phyloP scores from a whole-genome alignment of 1,139 yeast genomes.

The Kurtzmaniella natalensis region DNA sequence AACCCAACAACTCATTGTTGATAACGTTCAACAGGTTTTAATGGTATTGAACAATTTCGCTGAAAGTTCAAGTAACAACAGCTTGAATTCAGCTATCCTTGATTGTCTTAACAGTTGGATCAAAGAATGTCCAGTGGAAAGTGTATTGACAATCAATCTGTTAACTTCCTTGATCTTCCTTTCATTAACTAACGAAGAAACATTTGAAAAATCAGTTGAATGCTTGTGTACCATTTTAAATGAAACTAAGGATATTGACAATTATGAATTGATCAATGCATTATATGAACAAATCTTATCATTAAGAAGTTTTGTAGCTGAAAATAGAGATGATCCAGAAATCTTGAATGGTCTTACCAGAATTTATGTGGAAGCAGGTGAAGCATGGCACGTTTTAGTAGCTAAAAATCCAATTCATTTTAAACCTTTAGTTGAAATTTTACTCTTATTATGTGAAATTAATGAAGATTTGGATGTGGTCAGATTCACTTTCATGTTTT shows the following conservation, averaged over 20 bases:
- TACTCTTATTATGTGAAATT: slow-evolving; percentile 55
- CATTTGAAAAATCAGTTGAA: slow-evolving; percentile 85
- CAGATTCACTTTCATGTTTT: slow-evolving; percentile 85
- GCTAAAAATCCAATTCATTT: slow-evolving; percentile 72
- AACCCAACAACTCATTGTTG: slow-evolving; percentile 55
- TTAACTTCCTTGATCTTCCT: slow-evolving; percentile 66
- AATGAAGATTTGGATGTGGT: slow-evolving; percentile 86
- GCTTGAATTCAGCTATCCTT: slow-evolving; percentile 43
- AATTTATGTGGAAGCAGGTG: slow-evolving; percentile 89
- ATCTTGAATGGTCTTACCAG: slow-evolving; percentile 69
- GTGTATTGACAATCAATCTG: slow-evolving; percentile 56
- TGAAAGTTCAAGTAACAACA: slow-evolving; percentile 18
- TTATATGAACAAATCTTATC: slow-evolving; percentile 65
- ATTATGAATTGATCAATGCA: slow-evolving; percentile 57
- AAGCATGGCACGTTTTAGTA: slow-evolving; percentile 87
- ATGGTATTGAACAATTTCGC: slow-evolving; percentile 52
- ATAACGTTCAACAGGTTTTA: slow-evolving; percentile 68
- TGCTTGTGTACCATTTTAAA: slow-evolving; percentile 74
- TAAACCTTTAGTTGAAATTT: slow-evolving; percentile 69
- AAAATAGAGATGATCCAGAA: slow-evolving; percentile 60
- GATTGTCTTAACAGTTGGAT: slow-evolving; percentile 89
- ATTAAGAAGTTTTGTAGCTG: slow-evolving; percentile 44
- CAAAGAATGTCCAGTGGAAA: slow-evolving; percentile 71
- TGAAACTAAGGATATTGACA: slow-evolving; percentile 76
- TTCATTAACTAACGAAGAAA: slow-evolving; percentile 58